Conservation (phyloP, 2,329 filamentous ascomycete genomes). For the Fusarium mundagurra region DNA sequence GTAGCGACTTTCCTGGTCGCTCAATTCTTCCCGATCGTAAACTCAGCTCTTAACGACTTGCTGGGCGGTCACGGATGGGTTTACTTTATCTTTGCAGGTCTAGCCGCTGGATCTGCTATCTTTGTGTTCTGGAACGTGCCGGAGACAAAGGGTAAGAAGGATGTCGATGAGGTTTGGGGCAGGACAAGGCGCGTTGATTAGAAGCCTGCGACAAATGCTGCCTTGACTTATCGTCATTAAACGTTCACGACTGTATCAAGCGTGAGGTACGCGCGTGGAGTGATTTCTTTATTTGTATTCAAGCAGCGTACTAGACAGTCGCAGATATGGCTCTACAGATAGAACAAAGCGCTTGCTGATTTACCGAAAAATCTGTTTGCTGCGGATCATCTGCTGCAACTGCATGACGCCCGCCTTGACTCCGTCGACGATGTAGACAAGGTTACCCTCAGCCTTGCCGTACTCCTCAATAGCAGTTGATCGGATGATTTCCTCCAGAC, state of each 20-base stretch:
- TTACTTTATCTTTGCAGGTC: constrained; percentile 88
- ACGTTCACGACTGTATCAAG: neutral
- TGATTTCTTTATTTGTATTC: neutral
- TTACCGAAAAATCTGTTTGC: constrained; percentile 52
- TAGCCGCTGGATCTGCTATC: constrained; percentile 73
- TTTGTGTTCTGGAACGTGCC: constrained; percentile 83
- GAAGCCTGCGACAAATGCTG: neutral
- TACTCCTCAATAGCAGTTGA: constrained; percentile 72
- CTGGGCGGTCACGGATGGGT: constrained; percentile 80
- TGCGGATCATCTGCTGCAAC: constrained; percentile 64
- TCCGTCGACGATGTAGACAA: constrained; percentile 80
- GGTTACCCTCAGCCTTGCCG: constrained; percentile 64
- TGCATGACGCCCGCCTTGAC: constrained; percentile 75
- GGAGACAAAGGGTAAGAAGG: constrained; percentile 87
- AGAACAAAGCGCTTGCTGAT: constrained; percentile 6
- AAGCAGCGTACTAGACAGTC: constrained; percentile 4
- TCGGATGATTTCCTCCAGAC: constrained; percentile 80
- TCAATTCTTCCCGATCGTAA: constrained; percentile 92
- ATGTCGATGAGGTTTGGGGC: constrained; percentile 92
- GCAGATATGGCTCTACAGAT: constrained; percentile 1
- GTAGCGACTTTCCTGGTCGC: constrained; percentile 91
- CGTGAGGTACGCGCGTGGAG: neutral
- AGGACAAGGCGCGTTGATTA: constrained; percentile 66
- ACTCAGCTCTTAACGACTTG: constrained; percentile 72
- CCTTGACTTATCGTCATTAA: neutral